Conservation (phyloP, 1,284 basidiomycete species). For the Trametes versicolor region DNA sequence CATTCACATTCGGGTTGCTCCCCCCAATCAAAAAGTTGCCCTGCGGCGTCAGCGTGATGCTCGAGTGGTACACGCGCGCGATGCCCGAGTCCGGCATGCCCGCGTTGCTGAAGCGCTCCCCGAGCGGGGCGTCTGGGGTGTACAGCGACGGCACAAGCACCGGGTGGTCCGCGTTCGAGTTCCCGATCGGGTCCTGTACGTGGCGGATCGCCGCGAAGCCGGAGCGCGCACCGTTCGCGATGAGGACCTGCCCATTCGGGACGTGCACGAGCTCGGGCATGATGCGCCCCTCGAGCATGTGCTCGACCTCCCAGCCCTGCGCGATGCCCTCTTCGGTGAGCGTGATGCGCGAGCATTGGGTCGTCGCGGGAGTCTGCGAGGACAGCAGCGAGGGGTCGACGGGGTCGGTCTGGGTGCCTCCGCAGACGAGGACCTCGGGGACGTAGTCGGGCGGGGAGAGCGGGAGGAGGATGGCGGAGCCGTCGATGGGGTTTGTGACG, state of each 20-base stretch:
- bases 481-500: conserved; percentile 54
- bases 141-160: conserved; percentile 67
- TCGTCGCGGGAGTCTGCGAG: conserved; percentile 52
- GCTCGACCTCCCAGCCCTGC: conserved; percentile 63
- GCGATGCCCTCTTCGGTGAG: conserved; percentile 38
- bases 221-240: conserved; percentile 73
- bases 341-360: conserved; percentile 50
- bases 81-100: conserved; percentile 67
- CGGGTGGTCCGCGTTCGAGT: conserved; percentile 66
- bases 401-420: conserved; percentile 48
- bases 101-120: conserved; percentile 69
- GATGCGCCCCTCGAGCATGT: conserved; percentile 74
- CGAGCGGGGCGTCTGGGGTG: conserved; percentile 63
- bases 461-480: conserved; percentile 58
- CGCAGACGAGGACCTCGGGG: conserved; percentile 61
- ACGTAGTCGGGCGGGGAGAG: conserved; percentile 55
- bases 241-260: conserved; percentile 74
- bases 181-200: conserved; percentile 55
- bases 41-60: conserved; percentile 80
- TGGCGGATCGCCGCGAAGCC: conserved; percentile 67
- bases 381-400: conserved; percentile 46
- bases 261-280: conserved; percentile 85
- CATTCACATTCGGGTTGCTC: conserved; percentile 88
- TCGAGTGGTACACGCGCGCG: conserved; percentile 84
- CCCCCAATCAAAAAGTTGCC: conserved; percentile 72